Evolutionary conservation across 2,329 filamentous ascomycete species (phyloP), one percentile per base, ranked within the genome.

Genomic region (Curvularia lunata): DNA sequence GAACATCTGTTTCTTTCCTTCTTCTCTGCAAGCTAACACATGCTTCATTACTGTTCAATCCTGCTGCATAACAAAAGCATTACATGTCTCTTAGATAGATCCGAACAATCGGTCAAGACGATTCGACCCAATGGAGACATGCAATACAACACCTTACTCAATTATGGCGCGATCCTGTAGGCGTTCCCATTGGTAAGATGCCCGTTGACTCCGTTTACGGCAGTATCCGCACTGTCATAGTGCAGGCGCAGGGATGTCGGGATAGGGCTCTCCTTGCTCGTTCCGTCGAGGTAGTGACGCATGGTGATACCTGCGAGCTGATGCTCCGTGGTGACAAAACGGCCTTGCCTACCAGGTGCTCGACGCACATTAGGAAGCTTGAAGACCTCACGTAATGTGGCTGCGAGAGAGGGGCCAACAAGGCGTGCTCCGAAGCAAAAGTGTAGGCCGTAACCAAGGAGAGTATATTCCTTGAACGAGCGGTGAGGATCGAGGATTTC

Each of bases 231-330:
- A 7, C 45, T 28, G 12, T 63, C 69, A 48, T 69, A 74, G 25
- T 69, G 67, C 28, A 72, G 48, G 2, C 61, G 65, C 45, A 75
- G 48, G 28, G 64, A 67, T 9, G 65, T 72, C 5, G 70, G 65
- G 25, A 73, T 79, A 0, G 81, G 80, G 13, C 72, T 77, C 68
- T 84, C 82, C 56, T 74, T 79, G 9, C 81, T 74, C 64, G 77
- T 81, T 7, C 72, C 73, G 74, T 84, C 82, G 42, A 84, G 68
- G 62, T 83, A 84, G 51, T 78, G 71, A 66, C 77, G 77, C 74
- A 82, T 79, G 49, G 77, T 78, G 2, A 83, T 75, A 2, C 81
- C 82, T 7, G 78, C 81, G 64, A 84, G 68, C 18, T 81, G 73
- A 51, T 80, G 75, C 58, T 82, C 77, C 0, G 81, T 76, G 10